These are phyloP conservation scores for Cystobasidium slooffiae DNA, from an alignment of 1,284 basidiomycete genomes.

Conservation along the genomic window DNA sequence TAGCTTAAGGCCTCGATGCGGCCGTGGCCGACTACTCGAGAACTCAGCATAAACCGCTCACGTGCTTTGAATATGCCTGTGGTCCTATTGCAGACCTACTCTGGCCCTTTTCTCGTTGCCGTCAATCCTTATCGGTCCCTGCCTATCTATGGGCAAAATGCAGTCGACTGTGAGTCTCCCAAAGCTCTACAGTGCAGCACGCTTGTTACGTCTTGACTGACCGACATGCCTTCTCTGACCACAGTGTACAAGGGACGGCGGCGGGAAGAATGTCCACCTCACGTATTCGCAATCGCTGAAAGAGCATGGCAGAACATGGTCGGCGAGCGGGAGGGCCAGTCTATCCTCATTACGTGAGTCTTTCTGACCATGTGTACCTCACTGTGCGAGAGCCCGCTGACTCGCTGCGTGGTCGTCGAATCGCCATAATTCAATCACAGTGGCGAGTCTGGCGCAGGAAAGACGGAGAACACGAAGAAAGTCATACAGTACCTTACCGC, in stretches of 20 bases:
- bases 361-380: not conserved
- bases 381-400: not conserved
- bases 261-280: slow-evolving; percentile 92
- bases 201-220: not conserved
- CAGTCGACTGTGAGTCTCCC: slow-evolving; percentile 48
- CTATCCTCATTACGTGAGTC: slow-evolving; percentile 92
- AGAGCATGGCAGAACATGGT: slow-evolving; percentile 99
- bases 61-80: slow-evolving; percentile 3
- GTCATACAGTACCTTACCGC: slow-evolving; percentile 99
- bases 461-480: slow-evolving; percentile 99
- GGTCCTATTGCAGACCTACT: slow-evolving; percentile 73
- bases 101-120: slow-evolving; percentile 94
- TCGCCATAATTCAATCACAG: slow-evolving; percentile 58
- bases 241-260: slow-evolving; percentile 91
- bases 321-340: slow-evolving; percentile 95
- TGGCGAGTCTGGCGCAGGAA: slow-evolving; percentile 98
- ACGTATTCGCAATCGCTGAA: slow-evolving; percentile 97
- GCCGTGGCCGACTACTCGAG: not conserved
- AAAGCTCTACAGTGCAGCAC: too few relatives aligned
- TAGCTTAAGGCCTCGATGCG: slow-evolving; percentile 49
- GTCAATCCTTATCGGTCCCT: slow-evolving; percentile 95
- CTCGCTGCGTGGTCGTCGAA: not conserved
- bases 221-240: slow-evolving; percentile 65
- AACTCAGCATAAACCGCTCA: not conserved
- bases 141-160: slow-evolving; percentile 76